phyloP scores from a whole-genome alignment of 2,329 filamentous ascomycete genomes.

The Cordyceps javanica region DNA sequence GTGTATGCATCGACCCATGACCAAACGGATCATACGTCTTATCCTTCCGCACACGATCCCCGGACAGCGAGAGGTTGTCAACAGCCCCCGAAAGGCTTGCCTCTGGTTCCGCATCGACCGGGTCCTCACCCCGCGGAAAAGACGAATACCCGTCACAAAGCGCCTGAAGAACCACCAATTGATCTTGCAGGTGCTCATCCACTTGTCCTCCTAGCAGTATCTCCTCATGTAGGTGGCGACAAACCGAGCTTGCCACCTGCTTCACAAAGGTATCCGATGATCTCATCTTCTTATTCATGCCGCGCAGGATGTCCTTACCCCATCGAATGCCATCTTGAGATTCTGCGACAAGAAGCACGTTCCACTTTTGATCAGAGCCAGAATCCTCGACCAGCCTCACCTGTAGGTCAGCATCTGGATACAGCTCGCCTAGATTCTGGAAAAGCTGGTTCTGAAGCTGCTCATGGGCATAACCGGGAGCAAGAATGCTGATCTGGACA shows the following conservation, averaged over 20 bases:
- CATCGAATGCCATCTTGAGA: slow-evolving; percentile 39
- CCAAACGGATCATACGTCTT: slow-evolving; percentile 46
- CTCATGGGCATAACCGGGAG: slow-evolving; percentile 38
- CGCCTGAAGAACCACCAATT: slow-evolving; percentile 54
- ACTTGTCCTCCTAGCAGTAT: slow-evolving; percentile 39
- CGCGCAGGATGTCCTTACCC: slow-evolving; percentile 40
- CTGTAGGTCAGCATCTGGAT: slow-evolving; percentile 37
- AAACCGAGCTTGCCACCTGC: slow-evolving; percentile 40
- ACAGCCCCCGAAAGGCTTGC: slow-evolving; percentile 22
- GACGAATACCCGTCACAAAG: slow-evolving; percentile 47
- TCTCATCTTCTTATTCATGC: slow-evolving; percentile 35
- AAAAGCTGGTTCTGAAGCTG: slow-evolving; percentile 35
- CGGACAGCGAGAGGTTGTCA: slow-evolving; percentile 22
- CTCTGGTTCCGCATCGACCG: slow-evolving; percentile 14
- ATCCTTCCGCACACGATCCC: slow-evolving; percentile 33
- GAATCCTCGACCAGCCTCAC: slow-evolving; percentile 47
- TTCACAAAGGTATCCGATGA: slow-evolving; percentile 25
- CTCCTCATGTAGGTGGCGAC: slow-evolving; percentile 39
- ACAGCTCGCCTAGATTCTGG: slow-evolving; percentile 33
- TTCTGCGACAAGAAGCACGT: slow-evolving; percentile 50
- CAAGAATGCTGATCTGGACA: slow-evolving; percentile 47
- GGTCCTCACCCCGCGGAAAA: slow-evolving; percentile 29
- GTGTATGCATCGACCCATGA: slow-evolving; percentile 48
- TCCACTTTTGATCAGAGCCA: slow-evolving; percentile 43
- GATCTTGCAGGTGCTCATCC: slow-evolving; percentile 55